phyloP scores from a whole-genome alignment of 2,329 filamentous ascomycete genomes.

The Penicillium occitanis region DNA sequence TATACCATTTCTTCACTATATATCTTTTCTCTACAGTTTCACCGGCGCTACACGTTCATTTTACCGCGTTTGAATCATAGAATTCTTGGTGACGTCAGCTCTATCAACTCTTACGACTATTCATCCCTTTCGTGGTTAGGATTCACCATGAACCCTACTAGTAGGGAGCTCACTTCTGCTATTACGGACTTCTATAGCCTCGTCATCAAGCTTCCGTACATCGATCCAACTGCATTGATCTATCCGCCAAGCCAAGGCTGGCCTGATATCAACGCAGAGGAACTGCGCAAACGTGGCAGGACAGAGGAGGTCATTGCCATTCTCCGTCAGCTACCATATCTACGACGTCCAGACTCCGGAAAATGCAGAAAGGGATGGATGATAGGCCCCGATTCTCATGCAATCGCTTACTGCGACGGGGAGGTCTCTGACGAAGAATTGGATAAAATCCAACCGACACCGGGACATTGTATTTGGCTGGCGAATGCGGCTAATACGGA shows the following conservation, averaged over 20 bases:
- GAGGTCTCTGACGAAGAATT: conserved; percentile 12
- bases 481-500: not conserved
- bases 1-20: not conserved
- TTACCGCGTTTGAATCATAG: not conserved
- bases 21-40: not conserved
- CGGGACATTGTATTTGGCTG: conserved; percentile 20
- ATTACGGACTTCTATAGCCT: not conserved
- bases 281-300: conserved; percentile 17
- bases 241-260: conserved; percentile 11
- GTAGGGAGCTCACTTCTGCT: not conserved
- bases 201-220: conserved; percentile 13
- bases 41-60: not conserved
- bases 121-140: not conserved
- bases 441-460: conserved; percentile 18
- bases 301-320: conserved; percentile 13
- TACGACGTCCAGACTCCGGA: not conserved
- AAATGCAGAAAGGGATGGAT: conserved; percentile 12
- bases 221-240: conserved; percentile 5
- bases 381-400: conserved; percentile 8
- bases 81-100: not conserved
- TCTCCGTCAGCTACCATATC: conserved; percentile 16
- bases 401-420: conserved; percentile 18
- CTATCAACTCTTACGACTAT: not conserved
- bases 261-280: conserved; percentile 14
- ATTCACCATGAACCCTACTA: conserved; percentile 2